phyloP scores from a whole-genome alignment of 257 asterid genomes.

The Jasminum sambac region DNA sequence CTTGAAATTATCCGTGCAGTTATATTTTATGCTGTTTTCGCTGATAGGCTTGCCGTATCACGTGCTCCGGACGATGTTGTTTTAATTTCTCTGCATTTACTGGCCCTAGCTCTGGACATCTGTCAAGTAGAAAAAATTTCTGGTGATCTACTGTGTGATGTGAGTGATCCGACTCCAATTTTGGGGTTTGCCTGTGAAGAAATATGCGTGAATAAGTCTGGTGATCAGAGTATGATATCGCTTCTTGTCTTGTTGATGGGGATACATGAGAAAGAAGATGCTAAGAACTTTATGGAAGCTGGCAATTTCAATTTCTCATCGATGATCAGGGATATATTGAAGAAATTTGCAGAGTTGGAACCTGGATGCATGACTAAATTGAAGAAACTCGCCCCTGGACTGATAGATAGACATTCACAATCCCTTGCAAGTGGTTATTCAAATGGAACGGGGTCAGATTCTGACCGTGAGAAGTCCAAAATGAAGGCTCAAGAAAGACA shows the following conservation, averaged over 20 bases:
- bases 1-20: conserved; percentile 78
- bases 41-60: conserved; percentile 48
- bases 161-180: conserved; percentile 64
- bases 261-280: conserved; percentile 66
- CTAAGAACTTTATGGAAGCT: conserved; percentile 57
- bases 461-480: conserved; percentile 75
- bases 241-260: conserved; percentile 84
- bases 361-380: conserved; percentile 67
- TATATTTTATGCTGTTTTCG: conserved; percentile 70
- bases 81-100: conserved; percentile 73
- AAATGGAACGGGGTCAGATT: conserved; percentile 34
- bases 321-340: conserved; percentile 53
- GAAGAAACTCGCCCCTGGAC: conserved; percentile 78
- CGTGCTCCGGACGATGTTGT: conserved; percentile 89
- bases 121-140: conserved; percentile 60
- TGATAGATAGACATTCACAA: conserved; percentile 56
- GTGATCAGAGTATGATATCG: conserved; percentile 85
- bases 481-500: conserved; percentile 96
- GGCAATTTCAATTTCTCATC: conserved; percentile 53
- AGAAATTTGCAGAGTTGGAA: conserved; percentile 75
- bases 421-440: conserved; percentile 36
- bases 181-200: conserved; percentile 79
- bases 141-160: conserved; percentile 48
- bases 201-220: conserved; percentile 48
- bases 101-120: conserved; percentile 80